Base-by-base conservation (phyloP, 1,284 basidiomycete genomes). In the Flammula alnicola region DNA sequence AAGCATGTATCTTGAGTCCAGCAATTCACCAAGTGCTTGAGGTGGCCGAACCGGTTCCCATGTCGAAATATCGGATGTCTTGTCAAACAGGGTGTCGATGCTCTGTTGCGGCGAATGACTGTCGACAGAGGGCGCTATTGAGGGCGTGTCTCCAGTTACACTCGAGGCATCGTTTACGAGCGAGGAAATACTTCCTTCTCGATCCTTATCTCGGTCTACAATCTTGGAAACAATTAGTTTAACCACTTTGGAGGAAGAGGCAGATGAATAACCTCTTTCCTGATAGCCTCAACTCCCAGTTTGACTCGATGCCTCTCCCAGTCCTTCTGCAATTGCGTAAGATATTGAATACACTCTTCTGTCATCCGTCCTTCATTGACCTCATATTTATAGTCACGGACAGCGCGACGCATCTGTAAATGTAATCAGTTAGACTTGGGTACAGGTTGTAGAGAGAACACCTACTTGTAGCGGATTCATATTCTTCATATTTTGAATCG, bases 351-450 rank as follows among this genome's bases (percentile, higher is more conserved):
- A 63, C 95, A 98, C 66, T 99, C 96, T 19, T 97, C 93, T 5
- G 87, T 89, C 92, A 99, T 97, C 53, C 81, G 81, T 2, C 83
- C 78, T 71, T 99, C 96, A 63, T 90, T 90, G 42, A 98, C 88
- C 72, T 98, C 95, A 66, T 93, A 98, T 59, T 90, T 88, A 72
- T 99, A 99, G 62, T 98, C 95, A 41, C 88, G 83, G 17, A 95
- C 89, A 22, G 94, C 94, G 29, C 92, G 84, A 39, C 93, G 85
- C 87, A 99, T 95, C 86, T 91, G 54, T 20, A 40, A 33, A 33
- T 8, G 12, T 40, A 27, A 12, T 31, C 41, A 16, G 37, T 43
- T 23, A 30, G 43, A 19, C 35, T 42, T 41, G 37, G 39, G 51
- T 26, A 26, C 11, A 51, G 14, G 14, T n/a, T n/a, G n/a, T 38